Base-by-base conservation (phyloP, 1,139 yeast species). In the Taphrina wiesneri region DNA sequence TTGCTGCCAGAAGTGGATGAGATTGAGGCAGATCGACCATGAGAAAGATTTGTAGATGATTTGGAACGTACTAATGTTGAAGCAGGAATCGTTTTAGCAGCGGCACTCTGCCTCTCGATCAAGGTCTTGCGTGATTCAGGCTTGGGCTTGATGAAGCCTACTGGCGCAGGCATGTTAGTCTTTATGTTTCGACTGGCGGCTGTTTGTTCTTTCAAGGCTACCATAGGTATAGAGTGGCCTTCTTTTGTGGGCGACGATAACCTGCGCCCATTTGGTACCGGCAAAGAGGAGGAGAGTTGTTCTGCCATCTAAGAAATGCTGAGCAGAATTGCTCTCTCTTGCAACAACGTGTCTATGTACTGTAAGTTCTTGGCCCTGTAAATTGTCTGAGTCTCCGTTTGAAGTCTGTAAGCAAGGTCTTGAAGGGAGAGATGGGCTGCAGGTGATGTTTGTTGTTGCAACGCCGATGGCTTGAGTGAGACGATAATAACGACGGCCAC, bases 61-160 rank as follows among this genome's bases (percentile, higher is more conserved):
- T 51, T 60, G 11, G 64, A 49, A 15, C 64, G 36, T n/a, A 39
- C 51, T n/a, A 49, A 32, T 15, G 57, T 39, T 2, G 51, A 32
- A 6, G 56, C 28, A 11, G 51, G 39, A 13, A 32, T 25, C 1
- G 64, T 17, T n/a, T 28, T 45, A 6, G 56, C 51, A 13, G 51
- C 49, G 2, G 49, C 52, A 19, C 51, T 28, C 15, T 36, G 49
- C 23, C 57, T 36, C 23, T 60, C 47, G 17, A 49, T 51, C 3
- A 60, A 19, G 5, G 54, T 51, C 32, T 23, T 52, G 11, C 64
- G 56, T n/a, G 64, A 49, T 56, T 60, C 57, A 1, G 64, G 64
- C 47, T 47, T 59, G n/a, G 56, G 63, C 36, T 46, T 47, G 39
- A 17, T n/a, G 52, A 51, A 39, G 19, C 28, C 47, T 23, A 13